phyloP scores from a whole-genome alignment of 192 early-diverging fungal genomes.

The Helicostylum pulchrum region DNA sequence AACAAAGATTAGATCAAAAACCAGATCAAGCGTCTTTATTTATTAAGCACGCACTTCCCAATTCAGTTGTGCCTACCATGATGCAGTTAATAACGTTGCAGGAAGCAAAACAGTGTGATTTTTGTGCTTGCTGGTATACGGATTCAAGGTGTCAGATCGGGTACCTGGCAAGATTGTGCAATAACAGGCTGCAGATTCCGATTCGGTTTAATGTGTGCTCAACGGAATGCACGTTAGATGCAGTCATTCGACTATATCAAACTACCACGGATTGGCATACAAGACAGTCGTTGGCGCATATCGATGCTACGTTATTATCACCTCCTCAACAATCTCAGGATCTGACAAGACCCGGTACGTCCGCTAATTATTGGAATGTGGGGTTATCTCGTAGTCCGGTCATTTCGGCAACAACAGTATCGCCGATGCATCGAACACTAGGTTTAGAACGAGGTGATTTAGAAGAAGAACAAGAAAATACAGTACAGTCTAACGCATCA shows the following conservation, averaged over 20 bases:
- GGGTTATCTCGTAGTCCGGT: no score
- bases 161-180: constrained; percentile 20
- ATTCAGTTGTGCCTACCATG: constrained; percentile 1
- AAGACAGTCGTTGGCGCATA: background rate
- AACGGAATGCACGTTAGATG: constrained; percentile 7
- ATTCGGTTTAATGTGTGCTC: constrained; percentile 28
- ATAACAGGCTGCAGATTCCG: constrained; percentile 22
- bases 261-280: constrained; percentile 9
- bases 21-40: background rate
- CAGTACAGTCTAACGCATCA: no score
- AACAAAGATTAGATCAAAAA: background rate
- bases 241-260: background rate
- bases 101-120: constrained; percentile 23
- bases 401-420: no score
- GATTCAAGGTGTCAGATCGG: constrained; percentile 13
- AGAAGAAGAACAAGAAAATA: no score
- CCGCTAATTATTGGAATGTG: no score
- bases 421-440: no score
- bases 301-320: background rate
- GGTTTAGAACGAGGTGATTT: no score
- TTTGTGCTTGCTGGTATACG: constrained; percentile 10
- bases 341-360: no score
- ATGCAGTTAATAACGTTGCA: background rate
- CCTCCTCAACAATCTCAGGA: background rate
- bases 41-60: constrained; percentile 1